Conservation (phyloP, 2,329 filamentous ascomycete genomes). For the Lachnellula suecica region DNA sequence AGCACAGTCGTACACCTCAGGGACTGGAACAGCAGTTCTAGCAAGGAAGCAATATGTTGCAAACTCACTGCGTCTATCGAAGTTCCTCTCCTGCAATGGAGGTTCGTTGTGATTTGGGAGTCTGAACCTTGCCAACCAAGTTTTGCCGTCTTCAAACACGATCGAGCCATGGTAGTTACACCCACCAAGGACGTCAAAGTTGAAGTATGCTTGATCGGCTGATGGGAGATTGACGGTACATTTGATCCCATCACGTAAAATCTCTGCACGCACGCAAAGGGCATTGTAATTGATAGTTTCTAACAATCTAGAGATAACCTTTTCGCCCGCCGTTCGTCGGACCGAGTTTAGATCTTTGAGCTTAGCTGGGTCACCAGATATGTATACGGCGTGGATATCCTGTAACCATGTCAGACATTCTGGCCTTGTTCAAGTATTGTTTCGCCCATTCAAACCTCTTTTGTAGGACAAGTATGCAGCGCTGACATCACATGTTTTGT, state of each 20-base stretch:
- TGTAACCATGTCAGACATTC: slow-evolving; percentile 4
- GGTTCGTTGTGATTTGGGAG: slow-evolving; percentile 6
- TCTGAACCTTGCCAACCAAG: slow-evolving; percentile 5
- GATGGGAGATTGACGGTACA: slow-evolving; percentile 7
- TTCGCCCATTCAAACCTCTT: slow-evolving; percentile 6
- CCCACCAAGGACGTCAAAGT: slow-evolving; percentile 5
- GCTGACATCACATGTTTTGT: slow-evolving; percentile 2
- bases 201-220: slow-evolving; percentile 7
- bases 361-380: slow-evolving; percentile 4
- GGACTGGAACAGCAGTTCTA: slow-evolving; percentile 30
- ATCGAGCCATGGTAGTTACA: slow-evolving; percentile 8
- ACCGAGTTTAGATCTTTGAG: slow-evolving; percentile 5
- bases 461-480: slow-evolving; percentile 8
- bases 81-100: slow-evolving; percentile 4
- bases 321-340: slow-evolving; percentile 4
- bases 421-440: slow-evolving; percentile 3
- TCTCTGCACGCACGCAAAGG: slow-evolving; percentile 4
- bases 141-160: slow-evolving; percentile 7
- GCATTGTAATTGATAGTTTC: slow-evolving; percentile 6
- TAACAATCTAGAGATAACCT: slow-evolving; percentile 6
- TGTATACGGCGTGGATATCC: slow-evolving; percentile 4
- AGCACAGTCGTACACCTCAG: slow-evolving; percentile 35
- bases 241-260: slow-evolving; percentile 6
- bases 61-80: slow-evolving; percentile 9
- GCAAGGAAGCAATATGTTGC: slow-evolving; percentile 22